Base-by-base conservation (phyloP, 805 yeast genomes). In the Kazachstania martiniae region DNA sequence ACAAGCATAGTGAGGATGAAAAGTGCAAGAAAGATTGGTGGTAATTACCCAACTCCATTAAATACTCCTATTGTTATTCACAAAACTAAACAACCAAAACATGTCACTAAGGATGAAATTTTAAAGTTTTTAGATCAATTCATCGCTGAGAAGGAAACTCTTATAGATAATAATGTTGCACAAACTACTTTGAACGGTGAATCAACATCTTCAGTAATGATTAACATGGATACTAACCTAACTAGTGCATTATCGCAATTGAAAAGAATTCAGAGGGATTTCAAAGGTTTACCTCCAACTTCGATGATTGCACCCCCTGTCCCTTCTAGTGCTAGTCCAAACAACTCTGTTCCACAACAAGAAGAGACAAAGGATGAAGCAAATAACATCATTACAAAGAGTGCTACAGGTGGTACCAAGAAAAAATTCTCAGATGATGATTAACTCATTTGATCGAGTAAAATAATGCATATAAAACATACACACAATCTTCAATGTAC, bases 211-310 rank as follows among this genome's bases (percentile, higher is more conserved):
- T 29, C 37, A 2, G 41, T 31, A 41, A 50, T 13, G 45, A 51
- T 24, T 2, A 34, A 21, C 22, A 44, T 46, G 28, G 49, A 49
- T 29, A 44, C 47, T 15, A 54, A 56, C 24, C 47, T 58, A 31
- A 27, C 53, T 32, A 34, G 53, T 15, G 52, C 63, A 4, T 17
- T 63, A 8, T 49, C 81, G 36, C 94, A 82, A 60, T 62, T 83
- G 46, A 69, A 65, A 46, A 68, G 94, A 51, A 62, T 81, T 25
- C 89, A 78, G 50, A 69, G 94, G 58, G 84, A 79, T 41, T 69
- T 82, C 42, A 65, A 85, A 43, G 94, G 94, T 1, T 65, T 83
- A 36, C 89, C 93, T 8, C 93, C 94, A 7, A 42, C 51, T 15
- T 39, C 45, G 8, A 22, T 41, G 32, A 18, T 23, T 25, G 29